Percentiles rank a stretch among this genome's conserved stretches.
phyloP scores from a whole-genome alignment of 495 filamentous ascomycete species.

The Podospora pseudocomata region DNA sequence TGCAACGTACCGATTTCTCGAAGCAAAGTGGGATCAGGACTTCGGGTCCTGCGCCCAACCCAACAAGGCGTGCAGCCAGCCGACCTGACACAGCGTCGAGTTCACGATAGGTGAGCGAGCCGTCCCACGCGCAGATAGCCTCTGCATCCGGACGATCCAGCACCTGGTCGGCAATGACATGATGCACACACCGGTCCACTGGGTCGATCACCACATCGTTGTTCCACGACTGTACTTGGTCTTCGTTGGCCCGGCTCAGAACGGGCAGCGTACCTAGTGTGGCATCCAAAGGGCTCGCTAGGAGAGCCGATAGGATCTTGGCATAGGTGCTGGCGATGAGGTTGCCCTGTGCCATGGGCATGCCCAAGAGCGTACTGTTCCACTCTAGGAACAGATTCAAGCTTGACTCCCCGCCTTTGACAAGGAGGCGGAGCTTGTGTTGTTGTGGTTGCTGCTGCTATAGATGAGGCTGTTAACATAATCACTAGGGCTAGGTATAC shows the following conservation, averaged over 20 bases:
- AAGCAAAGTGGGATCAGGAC: constrained; percentile 54
- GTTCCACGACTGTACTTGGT: constrained; percentile 24
- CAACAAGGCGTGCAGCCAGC: constrained; percentile 43
- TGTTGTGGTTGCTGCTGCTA: constrained; percentile 4
- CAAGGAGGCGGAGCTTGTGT: constrained; percentile 22
- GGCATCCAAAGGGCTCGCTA: constrained; percentile 10
- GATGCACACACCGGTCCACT: constrained; percentile 28
- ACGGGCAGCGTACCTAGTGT: constrained; percentile 13
- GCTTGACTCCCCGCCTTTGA: constrained; percentile 10
- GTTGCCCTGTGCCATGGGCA: constrained; percentile 16
- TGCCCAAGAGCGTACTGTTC: constrained; percentile 15
- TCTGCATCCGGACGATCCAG: constrained; percentile 16
- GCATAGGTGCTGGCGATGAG: constrained; percentile 25
- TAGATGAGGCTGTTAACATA: not conserved
- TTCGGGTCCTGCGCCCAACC: constrained; percentile 49
- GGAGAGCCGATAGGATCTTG: constrained; percentile 21
- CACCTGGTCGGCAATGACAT: constrained; percentile 25
- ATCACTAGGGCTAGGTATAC: not conserved
- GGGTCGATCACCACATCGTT: constrained; percentile 6
- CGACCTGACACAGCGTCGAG: constrained; percentile 43
- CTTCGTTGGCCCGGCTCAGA: constrained; percentile 20
- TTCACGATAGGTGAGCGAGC: constrained; percentile 49
- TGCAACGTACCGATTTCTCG: constrained; percentile 48
- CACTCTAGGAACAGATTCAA: constrained; percentile 25
- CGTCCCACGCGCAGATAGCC: constrained; percentile 50